Base-by-base conservation (phyloP, 1,284 basidiomycete genomes). In the Meripilus lineatus region DNA sequence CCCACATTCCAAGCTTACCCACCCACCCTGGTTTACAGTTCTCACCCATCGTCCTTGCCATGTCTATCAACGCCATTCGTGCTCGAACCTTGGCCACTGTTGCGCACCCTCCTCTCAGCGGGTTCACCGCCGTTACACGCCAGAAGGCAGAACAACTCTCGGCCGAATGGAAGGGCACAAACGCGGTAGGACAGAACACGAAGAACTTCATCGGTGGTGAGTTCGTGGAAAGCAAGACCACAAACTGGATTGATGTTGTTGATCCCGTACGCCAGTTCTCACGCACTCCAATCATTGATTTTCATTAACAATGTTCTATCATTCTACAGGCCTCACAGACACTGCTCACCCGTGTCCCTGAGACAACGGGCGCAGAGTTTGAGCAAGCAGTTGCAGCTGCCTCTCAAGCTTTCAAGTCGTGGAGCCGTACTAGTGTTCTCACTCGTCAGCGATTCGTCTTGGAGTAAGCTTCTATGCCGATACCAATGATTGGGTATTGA, bases 161-260 rank as follows among this genome's bases (percentile, higher is more conserved):
- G 10, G 62, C 74, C 15, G 70, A 79, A 36, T 95, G 92, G 90
- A 83, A 84, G 54, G 93, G 93, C 42, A 93, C 92, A 10, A 89
- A 74, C 49, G 84, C 84, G 26, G 76, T 78, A 13, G 93, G 93
- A 14, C 86, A 78, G 38, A 84, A 75, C 51, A 93, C 90, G 38
- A 92, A 87, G 77, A 93, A 93, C 66, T 94, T 84, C 66, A 87
- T 95, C 50, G 84, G 81, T 22, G 93, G 93, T 26, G 74, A 90
- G 66, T 96, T 94, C 57, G 72, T 86, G 22, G 86, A 94, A 57
- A 91, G 88, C 65, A 80, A 80, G 57, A 67, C 89, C 3, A 66
- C 73, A 2, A 71, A 84, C 47, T 95, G 89, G 86, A 77, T 90
- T 47, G 89, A 94, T 44, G 81, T 95, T 3, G 69, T 82, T 49